Base-by-base conservation (phyloP, 1,284 basidiomycete species). In the Leucoagaricus sp. region DNA sequence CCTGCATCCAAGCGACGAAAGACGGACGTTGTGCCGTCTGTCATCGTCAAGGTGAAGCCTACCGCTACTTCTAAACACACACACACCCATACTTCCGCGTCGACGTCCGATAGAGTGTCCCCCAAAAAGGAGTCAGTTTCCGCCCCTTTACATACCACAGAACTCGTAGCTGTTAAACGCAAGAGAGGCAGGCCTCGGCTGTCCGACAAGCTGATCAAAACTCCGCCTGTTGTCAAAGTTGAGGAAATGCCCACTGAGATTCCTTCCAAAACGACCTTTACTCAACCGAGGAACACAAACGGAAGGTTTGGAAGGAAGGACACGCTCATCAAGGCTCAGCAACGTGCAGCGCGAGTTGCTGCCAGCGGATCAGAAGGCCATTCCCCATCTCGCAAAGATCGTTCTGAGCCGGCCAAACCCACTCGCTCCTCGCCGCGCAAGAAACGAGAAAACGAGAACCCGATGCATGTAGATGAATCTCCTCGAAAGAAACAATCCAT, bases 261-360 rank as follows among this genome's bases (percentile, higher is more conserved):
- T 5, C 58, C 58, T 21, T 17, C 45, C 8, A 61, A 53, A 26
- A 36, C 60, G 3, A 12, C 49, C 8, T 48, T 65, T 31, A 55
- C 62, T 19, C 75, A 77, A 55, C 75, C 75, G 3, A 65, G 75
- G 41, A 72, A 74, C 19, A 77, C 75, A 8, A 85, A 87, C 58
- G 84, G 84, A 15, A 66, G 74, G 15, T 76, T 77, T 61, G 74
- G 73, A n/a, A 72, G 67, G 63, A 77, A 75, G 53, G 64, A 61
- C 68, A 55, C 53, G 8, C 40, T 55, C 46, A 17, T 56, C 25
- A 73, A 65, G 73, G 69, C 60, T 26, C 61, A 61, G 52, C 76
- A 71, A 64, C 73, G 73, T 56, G 60, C 71, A 53, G 55, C 74
- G 1, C 47, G 15, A 6, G 42, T 26, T 21, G 38, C 41, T 40